A percentile compares a stretch with the other conserved stretches of the same genome.
Conservation (phyloP, 2,329 filamentous ascomycete genomes). For the Alternaria longipes region DNA sequence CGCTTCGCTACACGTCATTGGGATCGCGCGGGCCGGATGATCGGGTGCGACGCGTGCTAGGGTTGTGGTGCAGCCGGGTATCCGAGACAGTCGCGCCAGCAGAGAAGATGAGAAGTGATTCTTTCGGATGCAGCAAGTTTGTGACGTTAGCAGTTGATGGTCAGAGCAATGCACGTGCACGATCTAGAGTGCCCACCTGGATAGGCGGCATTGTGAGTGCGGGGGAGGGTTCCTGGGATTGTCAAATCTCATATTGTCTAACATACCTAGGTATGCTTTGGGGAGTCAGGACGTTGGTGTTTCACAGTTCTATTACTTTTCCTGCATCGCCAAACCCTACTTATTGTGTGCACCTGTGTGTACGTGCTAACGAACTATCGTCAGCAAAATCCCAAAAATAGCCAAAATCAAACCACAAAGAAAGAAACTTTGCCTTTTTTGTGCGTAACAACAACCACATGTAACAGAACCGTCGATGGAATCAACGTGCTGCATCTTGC, state of each 20-base stretch:
- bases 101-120: neutral
- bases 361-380: neutral
- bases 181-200: neutral
- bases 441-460: neutral
- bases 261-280: neutral
- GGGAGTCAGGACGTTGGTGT: neutral
- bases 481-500: neutral
- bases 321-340: neutral
- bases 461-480: neutral
- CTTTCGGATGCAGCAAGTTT: neutral
- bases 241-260: neutral
- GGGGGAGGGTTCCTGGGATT: neutral
- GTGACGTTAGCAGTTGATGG: neutral
- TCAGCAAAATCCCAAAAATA: neutral
- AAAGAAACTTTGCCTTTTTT: too few species aligned
- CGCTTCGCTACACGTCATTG: conserved; percentile 3
- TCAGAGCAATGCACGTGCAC: neutral
- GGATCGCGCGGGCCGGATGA: neutral
- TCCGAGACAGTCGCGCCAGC: neutral
- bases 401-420: neutral
- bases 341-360: neutral
- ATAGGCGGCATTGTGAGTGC: neutral
- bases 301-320: neutral
- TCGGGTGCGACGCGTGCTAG: conserved; percentile 1
- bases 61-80: neutral